These are phyloP conservation scores for Climacium dendroides DNA, from an alignment of 225 moss, liverwort and hornwort species.

Conservation along the genomic window DNA sequence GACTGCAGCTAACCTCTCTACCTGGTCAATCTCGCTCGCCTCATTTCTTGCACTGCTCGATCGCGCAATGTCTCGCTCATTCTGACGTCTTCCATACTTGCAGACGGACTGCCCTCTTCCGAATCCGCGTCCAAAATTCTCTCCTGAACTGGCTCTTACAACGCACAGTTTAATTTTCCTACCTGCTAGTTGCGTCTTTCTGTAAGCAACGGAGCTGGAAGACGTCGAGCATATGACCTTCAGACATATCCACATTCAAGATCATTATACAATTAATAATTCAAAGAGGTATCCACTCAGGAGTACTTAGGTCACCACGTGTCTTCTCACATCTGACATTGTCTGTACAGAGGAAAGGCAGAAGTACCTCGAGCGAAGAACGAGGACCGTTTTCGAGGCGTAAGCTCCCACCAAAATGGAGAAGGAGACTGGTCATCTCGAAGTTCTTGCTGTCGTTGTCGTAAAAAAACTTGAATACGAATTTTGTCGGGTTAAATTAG, in stretches of 20 bases:
- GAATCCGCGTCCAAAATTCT: background rate
- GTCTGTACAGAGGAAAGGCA: background rate
- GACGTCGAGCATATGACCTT: constrained; percentile 13
- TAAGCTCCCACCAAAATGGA: background rate
- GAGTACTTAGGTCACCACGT: background rate
- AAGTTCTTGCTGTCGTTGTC: background rate
- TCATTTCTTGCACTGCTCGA: constrained; percentile 17
- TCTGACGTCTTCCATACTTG: background rate
- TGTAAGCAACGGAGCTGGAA: background rate
- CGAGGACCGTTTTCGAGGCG: constrained; percentile 5
- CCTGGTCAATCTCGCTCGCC: constrained; percentile 13
- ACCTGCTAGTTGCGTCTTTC: background rate
- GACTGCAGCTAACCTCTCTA: constrained; percentile 8
- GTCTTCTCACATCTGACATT: background rate
- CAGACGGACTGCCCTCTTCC: background rate
- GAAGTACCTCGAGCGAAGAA: background rate
- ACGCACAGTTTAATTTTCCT: background rate
- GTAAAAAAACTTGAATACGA: background rate
- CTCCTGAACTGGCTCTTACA: background rate
- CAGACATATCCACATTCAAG: background rate
- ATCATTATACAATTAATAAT: background rate
- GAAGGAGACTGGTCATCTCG: constrained; percentile 26
- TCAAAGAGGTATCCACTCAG: background rate
- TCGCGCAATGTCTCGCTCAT: background rate
- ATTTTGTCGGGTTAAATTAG: background rate